Base-by-base conservation (phyloP, 2,329 filamentous ascomycete genomes). In the Venturia nashicola region DNA sequence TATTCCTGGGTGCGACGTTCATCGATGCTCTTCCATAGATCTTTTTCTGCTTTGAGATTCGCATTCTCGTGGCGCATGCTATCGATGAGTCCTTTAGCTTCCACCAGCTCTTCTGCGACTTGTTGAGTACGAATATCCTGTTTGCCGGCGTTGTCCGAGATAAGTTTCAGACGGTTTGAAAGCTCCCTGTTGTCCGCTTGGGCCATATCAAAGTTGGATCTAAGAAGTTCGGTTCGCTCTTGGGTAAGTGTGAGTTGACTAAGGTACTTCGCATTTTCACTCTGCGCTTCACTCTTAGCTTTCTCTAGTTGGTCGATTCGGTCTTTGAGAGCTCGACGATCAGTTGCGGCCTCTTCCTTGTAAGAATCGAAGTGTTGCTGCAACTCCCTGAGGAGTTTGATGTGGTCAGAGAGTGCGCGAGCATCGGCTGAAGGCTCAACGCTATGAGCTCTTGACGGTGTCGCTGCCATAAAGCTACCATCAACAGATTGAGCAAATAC, bases 21-120 rank as follows among this genome's bases (percentile, higher is more conserved):
- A 72, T 97, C 92, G 42, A 97, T 96, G 64, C 88, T 90, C 77
- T 94, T 96, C 89, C 90, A 96, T 11, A 99, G 81, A 44, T 91
- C 89, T 77, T 96, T 96, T 75, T 97, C 93, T 0, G 93, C 92
- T 74, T 96, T 96, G 42, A 97, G 83, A 71, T 97, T 97, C 18
- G 91, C 87, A 63, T 87, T 91, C 73, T 99, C 94, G 68, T 91
- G 91, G 62, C 91, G 88, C 75, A 97, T 83, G 71, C 91, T 92
- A 71, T 99, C 93, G 3, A 89, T 80, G 62, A 93, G 77, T 40
- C 88, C 88, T 72, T 87, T 88, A 5, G 89, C 86, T 73, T 97
- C 94, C 11, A 97, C 86, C 6, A 97, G 82, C 69, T 99, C 93
- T 74, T 97, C 93, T 0, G 91, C 91, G 36, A 93, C 89, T 75